These are phyloP conservation scores for Boletus reticulatus DNA, from an alignment of 768 basidiomycete species.

Conservation along the genomic window DNA sequence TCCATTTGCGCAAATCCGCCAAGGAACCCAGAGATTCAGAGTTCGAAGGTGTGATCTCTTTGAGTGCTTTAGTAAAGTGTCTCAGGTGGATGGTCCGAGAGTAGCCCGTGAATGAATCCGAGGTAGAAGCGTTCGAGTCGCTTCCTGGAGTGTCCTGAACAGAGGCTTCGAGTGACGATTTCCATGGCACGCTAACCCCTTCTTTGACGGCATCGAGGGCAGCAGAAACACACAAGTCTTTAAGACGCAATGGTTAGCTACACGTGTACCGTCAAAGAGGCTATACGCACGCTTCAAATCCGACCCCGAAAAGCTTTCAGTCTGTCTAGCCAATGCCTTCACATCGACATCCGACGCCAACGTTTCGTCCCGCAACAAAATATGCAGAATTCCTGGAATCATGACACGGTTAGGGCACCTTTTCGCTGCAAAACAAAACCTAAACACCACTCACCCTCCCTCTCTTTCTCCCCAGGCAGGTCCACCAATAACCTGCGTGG, in stretches of 20 bases:
- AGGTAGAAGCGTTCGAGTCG: constrained; percentile 3
- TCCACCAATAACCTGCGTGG: constrained; percentile 87
- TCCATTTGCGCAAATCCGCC: constrained; percentile 80
- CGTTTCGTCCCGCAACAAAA: constrained; percentile 78
- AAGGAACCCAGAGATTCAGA: constrained; percentile 80
- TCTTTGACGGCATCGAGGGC: constrained; percentile 93
- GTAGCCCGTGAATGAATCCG: constrained; percentile 10
- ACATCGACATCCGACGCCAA: constrained; percentile 65
- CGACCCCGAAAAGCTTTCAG: constrained; percentile 89
- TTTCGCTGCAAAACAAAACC: not conserved
- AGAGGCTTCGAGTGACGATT: constrained; percentile 10
- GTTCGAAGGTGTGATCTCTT: constrained; percentile 86
- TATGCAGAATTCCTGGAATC: constrained; percentile 75
- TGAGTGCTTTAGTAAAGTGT: constrained; percentile 83
- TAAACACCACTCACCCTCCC: constrained; percentile 59
- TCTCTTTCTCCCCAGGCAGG: constrained; percentile 81
- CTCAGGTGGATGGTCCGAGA: constrained; percentile 46
- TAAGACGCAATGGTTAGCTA: constrained; percentile 5
- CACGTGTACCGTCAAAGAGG: not conserved
- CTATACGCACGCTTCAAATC: constrained; percentile 82
- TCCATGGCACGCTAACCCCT: constrained; percentile 78
- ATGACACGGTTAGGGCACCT: constrained; percentile 2
- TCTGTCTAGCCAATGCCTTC: constrained; percentile 59
- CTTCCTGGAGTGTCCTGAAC: not conserved
- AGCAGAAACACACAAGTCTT: constrained; percentile 91